Percentiles rank a stretch among this genome's conserved stretches.
Evolutionary conservation across 169 alveolate species (phyloP).

Genomic region (Babesia bovis): DNA sequence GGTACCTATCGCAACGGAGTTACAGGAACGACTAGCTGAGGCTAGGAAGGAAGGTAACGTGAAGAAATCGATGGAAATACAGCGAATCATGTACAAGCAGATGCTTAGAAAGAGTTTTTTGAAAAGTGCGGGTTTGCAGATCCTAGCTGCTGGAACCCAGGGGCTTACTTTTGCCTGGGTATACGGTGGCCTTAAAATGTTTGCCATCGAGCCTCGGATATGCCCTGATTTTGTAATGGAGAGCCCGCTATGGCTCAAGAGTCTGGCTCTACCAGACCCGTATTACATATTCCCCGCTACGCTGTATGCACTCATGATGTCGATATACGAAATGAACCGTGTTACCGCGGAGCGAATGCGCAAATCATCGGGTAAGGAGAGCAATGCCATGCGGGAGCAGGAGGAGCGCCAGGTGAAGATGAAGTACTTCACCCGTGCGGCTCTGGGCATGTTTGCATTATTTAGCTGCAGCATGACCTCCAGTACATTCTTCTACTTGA

Average conservation of each 20-base stretch:
- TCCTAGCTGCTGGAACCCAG: slow-evolving; percentile 50
- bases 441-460: slow-evolving; percentile 34
- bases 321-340: slow-evolving; percentile 51
- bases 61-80: slow-evolving; percentile 65
- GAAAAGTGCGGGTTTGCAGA: slow-evolving; percentile 57
- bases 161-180: slow-evolving; percentile 71
- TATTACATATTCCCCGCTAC: slow-evolving; percentile 68
- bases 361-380: slow-evolving; percentile 2
- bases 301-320: slow-evolving; percentile 60
- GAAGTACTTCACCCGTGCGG: slow-evolving; percentile 37
- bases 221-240: slow-evolving; percentile 71
- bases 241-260: slow-evolving; percentile 72
- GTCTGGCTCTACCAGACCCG: slow-evolving; percentile 77
- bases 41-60: slow-evolving; percentile 53
- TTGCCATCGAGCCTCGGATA: slow-evolving; percentile 67
- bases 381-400: slow-evolving; percentile 22
- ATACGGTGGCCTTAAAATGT: slow-evolving; percentile 70
- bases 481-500: slow-evolving; percentile 59
- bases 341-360: slow-evolving; percentile 20
- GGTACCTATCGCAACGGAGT: slow-evolving; percentile 65
- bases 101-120: slow-evolving; percentile 65
- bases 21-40: slow-evolving; percentile 57
- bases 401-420: slow-evolving; percentile 33
- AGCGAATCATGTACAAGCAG: slow-evolving; percentile 54
- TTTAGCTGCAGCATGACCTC: slow-evolving; percentile 52